Evolutionary conservation across 2,329 filamentous ascomycete genomes (phyloP).

Genomic region (Aurifilum marmelostoma): DNA sequence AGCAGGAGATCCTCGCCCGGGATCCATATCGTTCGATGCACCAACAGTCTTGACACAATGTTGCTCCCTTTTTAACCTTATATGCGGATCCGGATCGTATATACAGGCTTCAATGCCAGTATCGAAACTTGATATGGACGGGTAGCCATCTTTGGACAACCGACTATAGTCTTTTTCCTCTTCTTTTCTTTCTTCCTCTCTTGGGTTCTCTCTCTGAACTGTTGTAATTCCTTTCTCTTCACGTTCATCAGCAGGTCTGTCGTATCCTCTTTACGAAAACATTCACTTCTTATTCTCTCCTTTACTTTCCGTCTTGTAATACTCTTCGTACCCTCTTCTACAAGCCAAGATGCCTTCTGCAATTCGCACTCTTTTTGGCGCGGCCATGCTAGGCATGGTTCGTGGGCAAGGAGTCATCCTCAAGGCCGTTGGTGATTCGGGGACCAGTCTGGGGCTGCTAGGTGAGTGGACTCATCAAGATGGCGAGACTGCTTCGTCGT

Average conservation of each 20-base stretch:
- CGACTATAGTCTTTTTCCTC: background rate
- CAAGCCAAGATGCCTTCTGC: conserved; percentile 23
- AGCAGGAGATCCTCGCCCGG: conserved; percentile 22
- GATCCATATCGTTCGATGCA: conserved; percentile 13
- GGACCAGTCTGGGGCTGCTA: conserved; percentile 23
- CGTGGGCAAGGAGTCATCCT: conserved; percentile 25
- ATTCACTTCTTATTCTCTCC: background rate
- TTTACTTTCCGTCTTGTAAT: background rate
- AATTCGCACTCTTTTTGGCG: conserved; percentile 21
- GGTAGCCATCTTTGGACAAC: conserved; percentile 2
- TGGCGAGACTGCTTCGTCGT: background rate
- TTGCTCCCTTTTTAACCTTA: conserved; percentile 2
- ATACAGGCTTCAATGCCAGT: background rate
- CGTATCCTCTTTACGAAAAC: conserved; percentile 2
- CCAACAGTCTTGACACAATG: conserved; percentile 7
- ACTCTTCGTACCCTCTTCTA: no score
- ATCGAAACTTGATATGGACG: background rate
- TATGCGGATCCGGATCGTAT: background rate
- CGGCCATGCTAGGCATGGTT: conserved; percentile 28
- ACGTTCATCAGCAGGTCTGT: conserved; percentile 27
- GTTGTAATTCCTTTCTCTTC: background rate
- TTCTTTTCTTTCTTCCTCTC: background rate
- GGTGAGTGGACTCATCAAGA: no score
- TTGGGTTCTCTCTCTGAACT: background rate
- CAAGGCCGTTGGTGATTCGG: conserved; percentile 24